Base-by-base conservation (phyloP, 805 yeast species). In the Hanseniaspora taiwanica region DNA sequence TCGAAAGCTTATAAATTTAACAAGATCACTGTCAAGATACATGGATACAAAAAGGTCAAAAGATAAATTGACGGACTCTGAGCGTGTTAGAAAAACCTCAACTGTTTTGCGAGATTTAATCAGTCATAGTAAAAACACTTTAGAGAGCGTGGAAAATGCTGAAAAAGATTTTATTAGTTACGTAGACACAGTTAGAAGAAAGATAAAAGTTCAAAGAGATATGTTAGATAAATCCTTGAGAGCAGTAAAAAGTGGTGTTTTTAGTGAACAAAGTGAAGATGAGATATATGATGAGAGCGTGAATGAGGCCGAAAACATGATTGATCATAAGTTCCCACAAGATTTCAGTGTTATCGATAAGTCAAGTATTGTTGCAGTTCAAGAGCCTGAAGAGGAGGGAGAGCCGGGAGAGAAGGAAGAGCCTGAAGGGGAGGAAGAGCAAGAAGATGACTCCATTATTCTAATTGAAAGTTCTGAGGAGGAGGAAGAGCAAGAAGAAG, bases 371-470 rank as follows among this genome's bases (percentile, higher is more conserved):
- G 10, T 8, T 23, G 31, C 25, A 10, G 29, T 18, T 25, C 33
- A 27, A 6, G 38, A 27, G 6, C 24, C 3, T 10, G 18, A 21
- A 35, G 23, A 35, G 9, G 33, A 29, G 17, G 33, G 6, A n/a
- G 33, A 29, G 6, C 16, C 9, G 5, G 25, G 20, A 27, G 46
- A 41, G 17, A 36, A 19, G 8, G 46, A 45, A 3, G 44, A 47
- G 29, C 27, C 39, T n/a, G 53, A 49, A 10, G 47, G 39, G 5
- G 48, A 39, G 4, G 47, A 41, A 13, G 48, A 47, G n/a, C 46
- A 42, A 14, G 43, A 44, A 14, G 21, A 20, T 19, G 42, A 34
- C 17, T 27, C 12, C 7, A 13, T n/a, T 17, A 16, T 21, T n/a
- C 21, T 20, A 13, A 17, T 19, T 12, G 38, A 36, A 16, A 36